These are phyloP conservation scores for Colletotrichum coccodes DNA, from an alignment of 2,329 filamentous ascomycete species.

Conservation along the genomic window DNA sequence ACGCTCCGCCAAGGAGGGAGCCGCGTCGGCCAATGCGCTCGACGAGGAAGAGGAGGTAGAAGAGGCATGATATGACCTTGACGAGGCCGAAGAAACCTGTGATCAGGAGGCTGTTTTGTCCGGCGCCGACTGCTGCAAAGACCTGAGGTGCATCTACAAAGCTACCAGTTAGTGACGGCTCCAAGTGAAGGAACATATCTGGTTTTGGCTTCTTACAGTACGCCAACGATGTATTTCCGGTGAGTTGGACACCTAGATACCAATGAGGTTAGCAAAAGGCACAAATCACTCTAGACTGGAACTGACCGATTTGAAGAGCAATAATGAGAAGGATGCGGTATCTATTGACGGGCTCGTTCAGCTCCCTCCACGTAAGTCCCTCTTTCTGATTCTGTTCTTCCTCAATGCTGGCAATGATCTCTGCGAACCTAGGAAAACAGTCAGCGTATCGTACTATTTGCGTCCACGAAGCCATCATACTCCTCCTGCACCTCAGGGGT, in stretches of 20 bases:
- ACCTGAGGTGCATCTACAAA: slow-evolving; percentile 57
- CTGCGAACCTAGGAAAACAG: slow-evolving; percentile 44
- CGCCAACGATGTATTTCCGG: slow-evolving; percentile 60
- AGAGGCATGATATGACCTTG: slow-evolving; percentile 58
- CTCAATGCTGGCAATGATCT: slow-evolving; percentile 56
- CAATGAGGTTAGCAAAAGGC: not conserved
- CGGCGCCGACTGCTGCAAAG: slow-evolving; percentile 59
- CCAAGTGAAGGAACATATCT: not conserved
- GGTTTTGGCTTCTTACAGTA: slow-evolving; percentile 48
- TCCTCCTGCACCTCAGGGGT: slow-evolving; percentile 46
- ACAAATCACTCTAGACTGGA: too few species aligned
- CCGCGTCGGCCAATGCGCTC: slow-evolving; percentile 59
- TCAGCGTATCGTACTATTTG: not conserved
- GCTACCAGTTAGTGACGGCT: not conserved
- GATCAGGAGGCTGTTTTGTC: slow-evolving; percentile 52
- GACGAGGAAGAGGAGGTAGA: slow-evolving; percentile 57
- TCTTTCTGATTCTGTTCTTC: slow-evolving; percentile 56
- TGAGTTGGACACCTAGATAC: slow-evolving; percentile 52
- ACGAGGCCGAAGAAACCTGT: slow-evolving; percentile 64
- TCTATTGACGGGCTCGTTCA: slow-evolving; percentile 56
- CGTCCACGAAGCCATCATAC: slow-evolving; percentile 33
- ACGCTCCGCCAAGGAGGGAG: slow-evolving; percentile 58
- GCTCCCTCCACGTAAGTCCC: slow-evolving; percentile 57
- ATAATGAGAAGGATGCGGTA: slow-evolving; percentile 59
- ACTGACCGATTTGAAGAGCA: slow-evolving; percentile 56